phyloP scores from a whole-genome alignment of 495 filamentous ascomycete genomes.

The Neurospora sp. region DNA sequence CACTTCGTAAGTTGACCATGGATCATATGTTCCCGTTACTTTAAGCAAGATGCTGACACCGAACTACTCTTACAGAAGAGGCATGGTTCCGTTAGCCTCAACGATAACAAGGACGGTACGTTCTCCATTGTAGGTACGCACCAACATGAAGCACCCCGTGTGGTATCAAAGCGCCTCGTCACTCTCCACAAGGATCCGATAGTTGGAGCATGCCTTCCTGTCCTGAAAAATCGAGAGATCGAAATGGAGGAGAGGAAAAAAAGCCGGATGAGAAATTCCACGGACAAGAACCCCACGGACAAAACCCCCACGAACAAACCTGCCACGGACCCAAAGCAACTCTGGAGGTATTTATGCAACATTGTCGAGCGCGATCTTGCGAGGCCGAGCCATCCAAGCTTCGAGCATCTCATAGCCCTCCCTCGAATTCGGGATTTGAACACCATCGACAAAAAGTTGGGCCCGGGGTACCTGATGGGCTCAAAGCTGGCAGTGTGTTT shows the following conservation, averaged over 20 bases:
- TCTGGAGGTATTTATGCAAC: neutral
- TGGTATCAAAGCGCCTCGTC: neutral
- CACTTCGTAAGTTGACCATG: constrained; percentile 16
- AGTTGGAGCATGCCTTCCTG: neutral
- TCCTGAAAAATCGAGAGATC: neutral
- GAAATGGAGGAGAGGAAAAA: neutral
- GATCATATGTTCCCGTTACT: neutral
- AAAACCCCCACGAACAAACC: neutral
- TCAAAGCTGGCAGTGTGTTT: neutral
- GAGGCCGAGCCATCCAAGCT: neutral
- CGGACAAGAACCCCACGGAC: neutral
- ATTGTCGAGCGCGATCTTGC: neutral
- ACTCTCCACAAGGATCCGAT: neutral
- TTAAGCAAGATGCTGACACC: neutral
- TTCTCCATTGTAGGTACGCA: constrained; percentile 13
- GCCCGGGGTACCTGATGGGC: neutral
- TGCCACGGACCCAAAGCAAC: neutral
- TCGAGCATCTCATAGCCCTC: neutral
- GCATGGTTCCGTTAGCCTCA: constrained; percentile 6
- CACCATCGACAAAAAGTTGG: neutral
- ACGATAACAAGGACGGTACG: constrained; percentile 31
- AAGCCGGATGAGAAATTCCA: neutral
- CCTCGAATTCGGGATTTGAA: neutral
- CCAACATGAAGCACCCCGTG: neutral
- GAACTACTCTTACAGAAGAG: neutral